A percentile compares a stretch with the other conserved stretches of the same genome.
Conservation (phyloP, 495 filamentous ascomycete species). For the Xylaria telfairii region DNA sequence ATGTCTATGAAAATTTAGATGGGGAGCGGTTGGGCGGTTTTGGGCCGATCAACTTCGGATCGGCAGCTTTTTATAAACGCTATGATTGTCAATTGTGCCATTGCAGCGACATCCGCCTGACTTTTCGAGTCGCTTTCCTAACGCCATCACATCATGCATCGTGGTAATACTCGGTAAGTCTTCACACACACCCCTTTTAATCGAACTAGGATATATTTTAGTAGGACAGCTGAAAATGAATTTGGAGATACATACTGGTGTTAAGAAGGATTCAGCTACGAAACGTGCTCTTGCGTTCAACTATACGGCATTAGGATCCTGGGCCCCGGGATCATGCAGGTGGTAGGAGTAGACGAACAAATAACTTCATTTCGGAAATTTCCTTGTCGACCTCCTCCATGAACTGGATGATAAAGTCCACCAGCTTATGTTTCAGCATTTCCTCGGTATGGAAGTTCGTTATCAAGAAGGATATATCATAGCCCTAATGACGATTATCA, state of each 20-base stretch:
- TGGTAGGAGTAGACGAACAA: conserved; percentile 67
- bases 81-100: conserved; percentile 14
- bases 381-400: conserved; percentile 99
- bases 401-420: conserved; percentile 98
- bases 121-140: conserved; percentile 1
- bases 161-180: conserved; percentile 14
- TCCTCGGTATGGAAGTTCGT: conserved; percentile 98
- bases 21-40: neutral
- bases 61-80: conserved; percentile 9
- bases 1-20: neutral
- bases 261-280: conserved; percentile 96
- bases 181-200: conserved; percentile 8
- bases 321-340: neutral
- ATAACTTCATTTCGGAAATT: conserved; percentile 99
- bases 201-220: conserved; percentile 20
- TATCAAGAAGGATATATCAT: conserved; percentile 98
- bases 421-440: conserved; percentile 97
- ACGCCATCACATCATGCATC: conserved; percentile 22
- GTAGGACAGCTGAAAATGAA: neutral
- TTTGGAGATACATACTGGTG: conserved; percentile 69
- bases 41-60: neutral
- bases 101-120: neutral
- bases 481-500: conserved; percentile 66
- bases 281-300: conserved; percentile 97
- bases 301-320: conserved; percentile 54